Evolutionary conservation across 768 basidiomycete species (phyloP), one percentile per base, ranked within the genome.

Genomic region (Russula dissimulans): DNA sequence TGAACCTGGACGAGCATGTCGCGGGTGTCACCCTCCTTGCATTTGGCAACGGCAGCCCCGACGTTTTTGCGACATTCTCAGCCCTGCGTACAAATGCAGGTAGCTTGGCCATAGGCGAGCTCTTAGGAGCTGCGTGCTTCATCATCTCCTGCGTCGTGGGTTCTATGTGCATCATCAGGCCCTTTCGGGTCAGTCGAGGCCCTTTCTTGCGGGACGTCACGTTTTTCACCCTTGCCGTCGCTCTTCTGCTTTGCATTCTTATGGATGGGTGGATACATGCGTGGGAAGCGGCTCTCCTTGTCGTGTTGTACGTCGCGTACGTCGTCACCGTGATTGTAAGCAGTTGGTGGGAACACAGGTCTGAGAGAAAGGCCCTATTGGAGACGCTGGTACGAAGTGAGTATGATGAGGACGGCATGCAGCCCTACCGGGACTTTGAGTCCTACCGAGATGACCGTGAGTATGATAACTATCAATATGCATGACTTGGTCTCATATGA

Each of bases 1-100:
- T 99, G 4, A 89, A 93, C 0, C 73, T 99, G 43, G 89, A 90
- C 67, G 94, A 99, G 70, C 90, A 91, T 56, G 85, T 97, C 15
- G 94, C 97, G 0, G 97, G 97, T 0, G 95, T 98, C 26, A 99
- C 97, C 0, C 90, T 99, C 66, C 80, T 99, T 32, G 97, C 97
- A 0, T 95, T 97, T 69, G 95, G 95, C 43, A 98, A 98, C 69
- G 95, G 95, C 34, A 94, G 91, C 68, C 95, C 95, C 0, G 95
- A 97, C 71, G 81, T 98, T 4, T 98, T 97, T 72, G 87, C 92
- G 6, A 99, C 97, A 0, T 97, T 95, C 71, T 89, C 92, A 2
- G 91, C 95, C 18, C 88, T 99, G 83, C 84, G 84, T 34, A 78
- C 85, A 22, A 76, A 86, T 66, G 91, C 94, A 4, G 94, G 94